Base-by-base conservation (phyloP, 805 yeast genomes). In the Wickerhamiella parazyma region DNA sequence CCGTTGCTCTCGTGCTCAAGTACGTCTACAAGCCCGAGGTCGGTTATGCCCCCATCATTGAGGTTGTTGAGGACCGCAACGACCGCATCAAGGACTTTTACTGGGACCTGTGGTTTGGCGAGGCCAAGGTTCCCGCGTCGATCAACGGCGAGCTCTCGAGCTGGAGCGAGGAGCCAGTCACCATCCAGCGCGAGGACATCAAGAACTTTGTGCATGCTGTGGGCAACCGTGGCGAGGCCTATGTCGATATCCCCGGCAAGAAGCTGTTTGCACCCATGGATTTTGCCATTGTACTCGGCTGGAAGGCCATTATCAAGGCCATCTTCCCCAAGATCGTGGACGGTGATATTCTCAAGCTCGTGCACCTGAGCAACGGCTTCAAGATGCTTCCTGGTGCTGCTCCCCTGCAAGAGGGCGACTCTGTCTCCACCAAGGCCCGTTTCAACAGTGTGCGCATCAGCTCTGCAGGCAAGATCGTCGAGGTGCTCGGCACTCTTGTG, bases 251-350 rank as follows among this genome's bases (percentile, higher is more conserved):
- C 69, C 75, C 83, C 41, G 80, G 83, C 64, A 74, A 73, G 50
- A 53, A 49, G 10, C 78, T 84, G 47, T 70, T 77, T 55, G 98
- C 97, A 39, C 99, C 99, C 58, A 89, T 91, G 97, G 99, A 91
- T 70, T 91, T 87, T 60, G 97, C 98, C 40, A 91, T 91, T 63
- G 96, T 91, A 46, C 76, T 87, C 55, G 97, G 98, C 37, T 91
- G 99, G 99, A 81, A 80, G 68, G 93, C 96, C 41, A 89, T 91
- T 61, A 89, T 91, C 69, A 85, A 82, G 70, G 87, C 96, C n/a
- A 83, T 91, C 55, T 91, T 91, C 91, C 98, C 98, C 44, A 75
- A 76, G 61, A 76, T 79, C 50, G 93, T 91, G 56, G 97, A 93
- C 62, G 98, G 98, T 66, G 98, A 91, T 63, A 72, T 91, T 59